Evolutionary conservation across 169 alveolate species (phyloP).

Genomic region (Eimeria acervulina): DNA sequence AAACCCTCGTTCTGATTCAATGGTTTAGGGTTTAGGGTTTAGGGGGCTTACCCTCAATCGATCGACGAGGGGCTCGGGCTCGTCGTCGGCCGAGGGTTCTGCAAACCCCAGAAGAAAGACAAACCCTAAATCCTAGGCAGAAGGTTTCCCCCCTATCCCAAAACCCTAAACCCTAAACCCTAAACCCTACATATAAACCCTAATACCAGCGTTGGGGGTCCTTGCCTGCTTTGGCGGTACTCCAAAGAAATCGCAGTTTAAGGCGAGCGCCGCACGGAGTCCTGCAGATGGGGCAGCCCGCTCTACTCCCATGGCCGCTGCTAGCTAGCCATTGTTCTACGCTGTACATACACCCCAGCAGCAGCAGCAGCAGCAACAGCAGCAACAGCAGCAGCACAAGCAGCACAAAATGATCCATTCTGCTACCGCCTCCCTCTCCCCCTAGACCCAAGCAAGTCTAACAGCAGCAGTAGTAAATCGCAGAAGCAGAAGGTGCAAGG

Average conservation of each 20-base stretch:
- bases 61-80: slow-evolving; percentile 28
- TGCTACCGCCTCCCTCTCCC: too few relatives aligned
- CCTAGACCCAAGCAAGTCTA: too few relatives aligned
- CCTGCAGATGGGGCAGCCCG: slow-evolving; percentile 53
- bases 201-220: not conserved
- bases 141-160: too few relatives aligned
- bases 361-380: not conserved
- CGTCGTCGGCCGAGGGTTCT: not conserved
- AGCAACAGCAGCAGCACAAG: not conserved
- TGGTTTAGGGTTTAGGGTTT: not conserved
- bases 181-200: slow-evolving; percentile 13
- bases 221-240: slow-evolving; percentile 39
- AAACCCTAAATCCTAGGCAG: not conserved
- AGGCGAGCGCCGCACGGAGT: slow-evolving; percentile 33
- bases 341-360: not conserved
- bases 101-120: not conserved
- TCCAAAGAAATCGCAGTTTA: slow-evolving; percentile 2
- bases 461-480: too few relatives aligned
- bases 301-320: slow-evolving; percentile 20
- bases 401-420: too few relatives aligned
- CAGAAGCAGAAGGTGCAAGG: too few relatives aligned
- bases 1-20: not conserved
- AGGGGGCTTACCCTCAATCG: not conserved
- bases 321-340: slow-evolving; percentile 46
- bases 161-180: too few relatives aligned